phyloP scores from a whole-genome alignment of 306 rosid species.

The Gillenia trifoliata region DNA sequence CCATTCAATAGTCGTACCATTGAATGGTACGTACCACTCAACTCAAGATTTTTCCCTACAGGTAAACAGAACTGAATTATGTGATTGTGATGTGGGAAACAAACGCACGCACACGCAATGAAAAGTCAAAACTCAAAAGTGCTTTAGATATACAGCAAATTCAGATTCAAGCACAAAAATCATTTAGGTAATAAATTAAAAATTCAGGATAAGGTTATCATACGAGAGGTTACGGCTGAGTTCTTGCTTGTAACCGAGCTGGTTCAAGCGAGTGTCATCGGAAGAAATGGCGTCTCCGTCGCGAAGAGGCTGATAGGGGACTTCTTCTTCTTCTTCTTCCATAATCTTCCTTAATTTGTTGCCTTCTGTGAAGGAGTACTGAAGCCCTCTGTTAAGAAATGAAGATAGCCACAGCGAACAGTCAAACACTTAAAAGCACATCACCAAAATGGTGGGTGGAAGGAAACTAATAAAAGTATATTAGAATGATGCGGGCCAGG shows the following conservation, averaged over 20 bases:
- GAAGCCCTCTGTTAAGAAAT: no score
- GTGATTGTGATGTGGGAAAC: not conserved
- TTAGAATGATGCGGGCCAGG: no score
- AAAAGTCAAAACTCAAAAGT: not conserved
- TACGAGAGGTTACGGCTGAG: conserved; percentile 43
- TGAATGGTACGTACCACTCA: no score
- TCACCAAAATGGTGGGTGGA: not conserved
- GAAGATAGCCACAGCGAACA: not conserved
- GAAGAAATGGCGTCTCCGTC: conserved; percentile 14
- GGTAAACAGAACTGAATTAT: not conserved
- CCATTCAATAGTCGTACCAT: no score
- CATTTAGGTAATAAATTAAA: no score
- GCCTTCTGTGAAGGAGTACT: no score
- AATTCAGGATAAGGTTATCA: not conserved
- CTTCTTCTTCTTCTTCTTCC: not conserved
- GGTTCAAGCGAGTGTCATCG: conserved; percentile 27
- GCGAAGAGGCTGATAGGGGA: conserved; percentile 11
- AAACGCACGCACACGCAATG: no score
- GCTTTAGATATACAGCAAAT: not conserved
- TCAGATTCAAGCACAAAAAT: no score
- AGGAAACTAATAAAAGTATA: no score
- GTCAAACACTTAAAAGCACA: not conserved
- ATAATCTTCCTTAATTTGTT: not conserved
- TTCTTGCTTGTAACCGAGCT: conserved; percentile 49
- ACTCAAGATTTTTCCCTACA: no score